Conservation (phyloP, 805 yeast species). For the Starmerella stigmatis region DNA sequence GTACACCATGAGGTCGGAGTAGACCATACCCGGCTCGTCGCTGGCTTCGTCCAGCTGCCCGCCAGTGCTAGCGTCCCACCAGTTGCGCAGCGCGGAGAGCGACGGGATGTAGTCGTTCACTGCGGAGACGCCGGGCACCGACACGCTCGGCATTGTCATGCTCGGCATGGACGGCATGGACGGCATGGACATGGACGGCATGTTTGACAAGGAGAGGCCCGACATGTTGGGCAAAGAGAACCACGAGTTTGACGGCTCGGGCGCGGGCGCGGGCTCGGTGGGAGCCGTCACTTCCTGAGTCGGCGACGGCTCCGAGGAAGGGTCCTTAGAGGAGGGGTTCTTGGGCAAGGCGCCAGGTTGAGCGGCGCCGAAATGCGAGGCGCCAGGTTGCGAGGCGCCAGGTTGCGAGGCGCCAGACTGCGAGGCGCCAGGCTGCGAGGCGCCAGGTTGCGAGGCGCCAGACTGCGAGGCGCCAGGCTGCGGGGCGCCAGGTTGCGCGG, state of each 20-base stretch:
- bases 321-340: no score
- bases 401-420: no score
- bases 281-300: no score
- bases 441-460: no score
- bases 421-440: no score
- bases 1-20: not conserved
- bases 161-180: not conserved
- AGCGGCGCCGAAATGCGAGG: no score
- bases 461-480: no score
- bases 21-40: constrained; percentile 5
- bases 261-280: not conserved
- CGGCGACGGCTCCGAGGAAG: no score
- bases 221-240: constrained; percentile 9
- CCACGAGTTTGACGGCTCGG: constrained; percentile 6
- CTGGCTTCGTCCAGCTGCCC: not conserved
- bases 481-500: no score
- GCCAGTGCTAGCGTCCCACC: constrained; percentile 1
- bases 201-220: not conserved
- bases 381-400: no score
- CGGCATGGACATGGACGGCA: not conserved
- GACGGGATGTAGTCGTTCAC: not conserved
- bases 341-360: no score
- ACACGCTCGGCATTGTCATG: not conserved
- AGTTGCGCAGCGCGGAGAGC: not conserved
- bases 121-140: constrained; percentile 4